These are phyloP conservation scores for Raphanus sativus DNA, from an alignment of 345 rosid species.

Conservation along the genomic window DNA sequence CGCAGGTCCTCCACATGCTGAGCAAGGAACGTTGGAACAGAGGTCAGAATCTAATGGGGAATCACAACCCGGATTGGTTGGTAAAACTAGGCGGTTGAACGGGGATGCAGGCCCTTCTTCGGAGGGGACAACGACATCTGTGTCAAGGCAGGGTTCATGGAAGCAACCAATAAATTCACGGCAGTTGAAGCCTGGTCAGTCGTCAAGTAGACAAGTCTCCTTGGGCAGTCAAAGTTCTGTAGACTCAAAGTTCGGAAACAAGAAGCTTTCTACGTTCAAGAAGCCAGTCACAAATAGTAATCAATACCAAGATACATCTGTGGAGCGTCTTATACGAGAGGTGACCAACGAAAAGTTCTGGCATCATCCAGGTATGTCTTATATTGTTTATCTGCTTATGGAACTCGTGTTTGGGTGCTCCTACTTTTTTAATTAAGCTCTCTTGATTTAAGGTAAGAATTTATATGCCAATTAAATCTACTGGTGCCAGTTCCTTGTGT, in stretches of 20 bases:
- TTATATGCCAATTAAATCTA: conserved; percentile 40
- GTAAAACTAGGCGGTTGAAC: conserved; percentile 61
- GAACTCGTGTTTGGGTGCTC: conserved; percentile 28
- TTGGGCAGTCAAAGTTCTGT: conserved; percentile 54
- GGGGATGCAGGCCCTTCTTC: conserved; percentile 56
- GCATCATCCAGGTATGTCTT: conserved; percentile 57
- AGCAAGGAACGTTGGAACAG: conserved; percentile 49
- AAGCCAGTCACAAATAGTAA: conserved; percentile 45
- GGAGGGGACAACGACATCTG: conserved; percentile 50
- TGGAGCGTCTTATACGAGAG: conserved; percentile 96
- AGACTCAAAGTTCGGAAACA: conserved; percentile 68
- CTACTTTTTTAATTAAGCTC: conserved; percentile 27
- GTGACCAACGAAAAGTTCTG: conserved; percentile 93
- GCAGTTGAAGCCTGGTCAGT: conserved; percentile 50
- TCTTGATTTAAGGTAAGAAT: conserved; percentile 35
- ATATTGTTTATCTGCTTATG: conserved; percentile 12
- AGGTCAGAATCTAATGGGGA: conserved; percentile 74
- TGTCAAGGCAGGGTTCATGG: conserved; percentile 80
- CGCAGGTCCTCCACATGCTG: conserved; percentile 45
- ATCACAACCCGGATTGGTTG: conserved; percentile 45
- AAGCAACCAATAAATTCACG: conserved; percentile 69
- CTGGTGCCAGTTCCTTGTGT: conserved; percentile 42
- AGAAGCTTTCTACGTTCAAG: conserved; percentile 66
- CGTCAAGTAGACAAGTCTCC: conserved; percentile 59
- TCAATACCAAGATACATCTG: conserved; percentile 93